Base-by-base conservation (phyloP, 495 filamentous ascomycete species). In the Penicillium bovifimosum region DNA sequence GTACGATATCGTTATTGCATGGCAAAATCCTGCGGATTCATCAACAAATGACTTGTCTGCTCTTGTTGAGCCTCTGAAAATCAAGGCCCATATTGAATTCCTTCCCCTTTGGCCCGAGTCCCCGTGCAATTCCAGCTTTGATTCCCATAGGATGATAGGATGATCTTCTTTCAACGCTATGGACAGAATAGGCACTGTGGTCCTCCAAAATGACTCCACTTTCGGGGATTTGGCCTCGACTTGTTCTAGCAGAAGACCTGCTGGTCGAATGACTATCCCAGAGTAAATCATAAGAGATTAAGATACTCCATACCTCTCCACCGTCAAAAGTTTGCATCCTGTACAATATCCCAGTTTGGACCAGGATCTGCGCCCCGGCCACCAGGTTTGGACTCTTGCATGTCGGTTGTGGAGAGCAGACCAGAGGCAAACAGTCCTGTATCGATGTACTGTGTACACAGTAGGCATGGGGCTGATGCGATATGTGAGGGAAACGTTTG, bases 321-420 rank as follows among this genome's bases (percentile, higher is more conserved):
- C 20, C 41, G 29, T 38, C 24, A 28, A 47, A 47, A 47, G 28
- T 52, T 41, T 47, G 42, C 24, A 41, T 41, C 40, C 45, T 18
- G 34, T 26, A 47, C 41, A 20, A 28, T 16, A n/a, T 36, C 20
- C 44, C 9, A 47, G 10, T 36, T 27, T 3, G 17, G 32, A 16
- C 44, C 8, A 47, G 44, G 44, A 47, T 47, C 31, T 47, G 32
- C 44, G 32, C 32, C 32, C 42, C 42, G 42, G 42, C 10, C 20
- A 29, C 10, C 42, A 24, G 17, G 20, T 52, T 34, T 4, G 53
- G 32, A 38, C 26, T 34, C 34, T 33, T 16, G 32, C 32, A 33
- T 24, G 29, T 2, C 20, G 20, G 20, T 13, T 47, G 32, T 11
- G 29, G 41, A 55, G 40, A 47, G 36, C 51, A 50, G 70, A 70